Evolutionary conservation across 371 early-diverging fungal genomes (phyloP), one percentile per base, ranked within the genome.

Genomic region (Spiromyces aspiralis): DNA sequence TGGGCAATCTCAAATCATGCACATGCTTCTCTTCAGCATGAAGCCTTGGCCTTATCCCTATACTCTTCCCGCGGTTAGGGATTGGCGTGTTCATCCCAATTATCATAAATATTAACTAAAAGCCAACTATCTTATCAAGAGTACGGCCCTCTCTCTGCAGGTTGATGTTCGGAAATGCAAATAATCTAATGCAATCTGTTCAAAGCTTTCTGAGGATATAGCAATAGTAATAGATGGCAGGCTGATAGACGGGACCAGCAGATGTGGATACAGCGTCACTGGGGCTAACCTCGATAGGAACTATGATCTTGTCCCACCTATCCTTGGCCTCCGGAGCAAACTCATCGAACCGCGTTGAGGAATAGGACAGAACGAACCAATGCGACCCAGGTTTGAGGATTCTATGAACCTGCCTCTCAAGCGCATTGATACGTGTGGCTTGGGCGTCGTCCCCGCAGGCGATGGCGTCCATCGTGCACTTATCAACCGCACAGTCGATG

Each of bases 401-500:
- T 10, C 45, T 25, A 25, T 23, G 24, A 1, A 55, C 24, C 35
- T 55, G 51, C n/a, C 12, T 20, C n/a, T 51, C 55, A 12, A 52
- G 42, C 21, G 24, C 28, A 21, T 12, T 53, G 12, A 55, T n/a
- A 2, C 10, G 3, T 4, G 28, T 13, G 16, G n/a, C 23, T 2
- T 49, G 26, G 20, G 72, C 66, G 23, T 60, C 60, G 51, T 73
- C 74, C 23, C 72, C 69, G 27, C 71, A 71, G 12, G 71, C 64
- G 27, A 73, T 60, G 2, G 60, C 50, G 44, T 73, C 74, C 2
- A 43, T 19, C 19, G 67, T 25, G 43, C 73, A 64, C 27, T 73
- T 73, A 44, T 73, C 74, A 22, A 73, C 50, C 0, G 67, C 57
- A 3, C 68, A 53, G 1, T 62, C 47, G 44, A 54, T 67, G 24